Evolutionary conservation across 2,329 filamentous ascomycete species (phyloP).

Genomic region (Penicillium sp.): DNA sequence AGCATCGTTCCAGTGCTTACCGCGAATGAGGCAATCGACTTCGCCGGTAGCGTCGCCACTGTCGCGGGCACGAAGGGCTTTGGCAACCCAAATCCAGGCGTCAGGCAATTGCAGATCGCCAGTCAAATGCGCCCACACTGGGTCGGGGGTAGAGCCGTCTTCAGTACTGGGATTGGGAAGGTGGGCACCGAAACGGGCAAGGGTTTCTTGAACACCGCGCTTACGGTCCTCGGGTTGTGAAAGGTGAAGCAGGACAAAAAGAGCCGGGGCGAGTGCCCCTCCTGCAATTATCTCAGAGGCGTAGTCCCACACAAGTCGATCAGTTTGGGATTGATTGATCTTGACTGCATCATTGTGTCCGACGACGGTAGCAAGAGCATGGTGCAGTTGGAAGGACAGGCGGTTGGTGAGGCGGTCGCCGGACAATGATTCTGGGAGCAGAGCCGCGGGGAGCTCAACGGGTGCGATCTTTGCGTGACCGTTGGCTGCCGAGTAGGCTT

Average conservation of each 20-base stretch:
- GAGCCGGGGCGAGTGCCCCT: slow-evolving; percentile 65
- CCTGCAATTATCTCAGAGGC: slow-evolving; percentile 50
- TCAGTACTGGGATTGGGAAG: slow-evolving; percentile 60
- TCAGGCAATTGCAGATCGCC: slow-evolving; percentile 67
- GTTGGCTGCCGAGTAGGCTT: slow-evolving; percentile 63
- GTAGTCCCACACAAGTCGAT: slow-evolving; percentile 65
- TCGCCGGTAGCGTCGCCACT: slow-evolving; percentile 67
- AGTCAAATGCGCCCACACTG: slow-evolving; percentile 59
- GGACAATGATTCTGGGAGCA: slow-evolving; percentile 74
- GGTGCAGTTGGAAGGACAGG: slow-evolving; percentile 80
- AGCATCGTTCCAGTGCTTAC: slow-evolving; percentile 72
- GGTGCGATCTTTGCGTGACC: slow-evolving; percentile 32
- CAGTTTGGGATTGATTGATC: slow-evolving; percentile 59
- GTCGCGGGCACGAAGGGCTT: slow-evolving; percentile 76
- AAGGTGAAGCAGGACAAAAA: slow-evolving; percentile 78
- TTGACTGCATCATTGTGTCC: slow-evolving; percentile 51
- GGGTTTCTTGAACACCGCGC: slow-evolving; percentile 67
- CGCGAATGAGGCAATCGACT: slow-evolving; percentile 75
- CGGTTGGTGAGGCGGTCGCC: slow-evolving; percentile 71
- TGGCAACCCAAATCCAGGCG: slow-evolving; percentile 81
- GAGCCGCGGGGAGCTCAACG: slow-evolving; percentile 60
- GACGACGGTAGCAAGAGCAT: slow-evolving; percentile 54
- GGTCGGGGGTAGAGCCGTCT: slow-evolving; percentile 31
- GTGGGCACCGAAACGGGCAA: slow-evolving; percentile 66
- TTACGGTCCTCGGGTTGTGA: slow-evolving; percentile 60